Base-by-base conservation (phyloP, 805 yeast genomes). In the Starmerella tilneyi region DNA sequence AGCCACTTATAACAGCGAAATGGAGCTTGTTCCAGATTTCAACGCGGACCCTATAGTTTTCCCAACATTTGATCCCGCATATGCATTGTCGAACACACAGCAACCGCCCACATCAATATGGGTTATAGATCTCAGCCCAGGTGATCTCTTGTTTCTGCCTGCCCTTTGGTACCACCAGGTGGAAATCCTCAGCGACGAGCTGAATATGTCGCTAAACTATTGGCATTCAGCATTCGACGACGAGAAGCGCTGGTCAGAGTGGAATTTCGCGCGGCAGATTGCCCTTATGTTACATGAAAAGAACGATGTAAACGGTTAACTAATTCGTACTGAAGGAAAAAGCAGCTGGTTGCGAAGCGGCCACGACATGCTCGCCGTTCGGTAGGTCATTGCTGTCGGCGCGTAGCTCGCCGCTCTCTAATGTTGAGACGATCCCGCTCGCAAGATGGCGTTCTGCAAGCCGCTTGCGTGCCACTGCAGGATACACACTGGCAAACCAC, bases 381-480 rank as follows among this genome's bases (percentile, higher is more conserved):
- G 71, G 63, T 26, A 73, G 57, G 59, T 86, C 96, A 52, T 64
- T 62, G 55, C 62, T 59, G 61, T 73, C 63, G 54, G 71, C 56
- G 52, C 67, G 40, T 45, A 51, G 56, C 60, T 62, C 26, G 58
- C 69, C 72, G 4, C 49, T 59, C 19, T 54, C 63, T 9, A 62
- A 42, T 9, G 58, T 53, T 1, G 48, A 39, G 2, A 60, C 65
- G 12, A 68, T 58, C 6, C 72, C 72, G 13, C 69, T 60, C 13
- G 24, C 45, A 11, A 68, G 49, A 61, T 86, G 96, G 41, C 94
- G 64, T 41, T 67, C 63, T 0, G 84, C 79, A 1, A 84, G 76
- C 50, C 95, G 64, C 5, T 66, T 59, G 29, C 77, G 63, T 11
- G 79, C 76, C 7, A 64, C 57, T 0, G 59, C 63, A 17, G 63